Conservation (phyloP, 1,139 yeast species). For the Pneumocystis wakefieldiae region DNA sequence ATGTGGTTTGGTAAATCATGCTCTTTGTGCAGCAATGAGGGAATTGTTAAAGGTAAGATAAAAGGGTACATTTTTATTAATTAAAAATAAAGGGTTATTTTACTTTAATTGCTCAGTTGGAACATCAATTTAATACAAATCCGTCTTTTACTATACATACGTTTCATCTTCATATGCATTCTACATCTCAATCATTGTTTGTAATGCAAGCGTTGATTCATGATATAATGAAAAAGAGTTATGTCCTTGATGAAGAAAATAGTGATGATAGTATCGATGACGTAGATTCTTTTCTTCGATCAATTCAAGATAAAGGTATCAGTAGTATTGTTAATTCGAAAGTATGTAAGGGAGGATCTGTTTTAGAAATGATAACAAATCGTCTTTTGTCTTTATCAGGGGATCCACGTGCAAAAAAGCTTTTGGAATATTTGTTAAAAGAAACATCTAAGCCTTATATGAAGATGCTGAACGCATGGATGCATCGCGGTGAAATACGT, state of each 20-base stretch:
- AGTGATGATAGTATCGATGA: constrained; percentile 20
- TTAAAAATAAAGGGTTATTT: constrained; percentile 29
- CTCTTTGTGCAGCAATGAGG: constrained; percentile 48
- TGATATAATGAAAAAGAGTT: constrained; percentile 18
- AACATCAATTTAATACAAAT: constrained; percentile 37
- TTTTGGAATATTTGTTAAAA: constrained; percentile 40
- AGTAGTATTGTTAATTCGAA: constrained; percentile 18
- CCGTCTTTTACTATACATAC: constrained; percentile 34
- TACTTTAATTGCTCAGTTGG: constrained; percentile 36
- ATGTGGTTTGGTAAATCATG: constrained; percentile 63
- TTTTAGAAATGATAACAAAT: constrained; percentile 46
- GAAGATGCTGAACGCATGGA: constrained; percentile 60
- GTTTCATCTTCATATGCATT: constrained; percentile 31
- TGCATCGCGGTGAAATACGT: constrained; percentile 52
- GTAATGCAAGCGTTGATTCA: constrained; percentile 44
- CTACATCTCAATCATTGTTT: constrained; percentile 30
- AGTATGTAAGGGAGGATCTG: constrained; percentile 20
- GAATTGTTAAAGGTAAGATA: constrained; percentile 27
- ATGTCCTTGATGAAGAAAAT: constrained; percentile 14
- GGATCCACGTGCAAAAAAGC: constrained; percentile 40
- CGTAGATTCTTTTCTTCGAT: constrained; percentile 21
- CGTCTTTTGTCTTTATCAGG: constrained; percentile 49
- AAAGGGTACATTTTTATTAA: background rate
- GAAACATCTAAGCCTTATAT: constrained; percentile 53
- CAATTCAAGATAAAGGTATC: constrained; percentile 17